Evolutionary conservation across 495 filamentous ascomycete genomes (phyloP).

Genomic region (Trichoderma virens): DNA sequence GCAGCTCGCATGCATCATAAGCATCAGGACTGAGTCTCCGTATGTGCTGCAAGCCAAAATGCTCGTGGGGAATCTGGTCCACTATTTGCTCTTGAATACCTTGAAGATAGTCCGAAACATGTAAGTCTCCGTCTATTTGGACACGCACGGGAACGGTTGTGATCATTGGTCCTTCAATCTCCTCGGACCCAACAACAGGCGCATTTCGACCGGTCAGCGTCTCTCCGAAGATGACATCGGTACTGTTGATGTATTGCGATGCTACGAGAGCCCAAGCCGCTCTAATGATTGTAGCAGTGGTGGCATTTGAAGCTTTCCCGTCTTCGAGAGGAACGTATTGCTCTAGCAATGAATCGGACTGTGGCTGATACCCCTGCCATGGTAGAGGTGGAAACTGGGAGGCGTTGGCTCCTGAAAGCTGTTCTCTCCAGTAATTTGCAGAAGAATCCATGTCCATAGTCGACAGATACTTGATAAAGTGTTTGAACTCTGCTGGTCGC

Average conservation of each 20-base stretch:
- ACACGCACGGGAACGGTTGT: conserved; percentile 59
- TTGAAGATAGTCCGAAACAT: conserved; percentile 34
- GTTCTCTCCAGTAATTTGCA: conserved; percentile 32
- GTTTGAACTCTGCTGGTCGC: conserved; percentile 39
- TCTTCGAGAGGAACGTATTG: conserved; percentile 39
- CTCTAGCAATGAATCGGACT: conserved; percentile 44
- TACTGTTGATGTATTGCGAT: conserved; percentile 43
- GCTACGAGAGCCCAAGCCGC: conserved; percentile 55
- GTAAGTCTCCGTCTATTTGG: conserved; percentile 22
- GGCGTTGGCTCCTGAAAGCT: conserved; percentile 42
- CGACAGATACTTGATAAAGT: conserved; percentile 36
- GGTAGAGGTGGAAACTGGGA: conserved; percentile 53
- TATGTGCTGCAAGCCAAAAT: conserved; percentile 65
- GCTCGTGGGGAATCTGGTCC: conserved; percentile 52
- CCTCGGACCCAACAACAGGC: conserved; percentile 40
- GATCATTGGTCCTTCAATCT: conserved; percentile 53
- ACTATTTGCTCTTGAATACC: conserved; percentile 46
- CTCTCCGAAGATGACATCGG: conserved; percentile 48
- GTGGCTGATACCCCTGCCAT: conserved; percentile 45
- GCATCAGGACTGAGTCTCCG: conserved; percentile 53
- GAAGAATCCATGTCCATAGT: conserved; percentile 27
- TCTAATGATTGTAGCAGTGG: conserved; percentile 51
- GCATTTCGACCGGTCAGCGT: conserved; percentile 50
- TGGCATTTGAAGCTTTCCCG: conserved; percentile 34
- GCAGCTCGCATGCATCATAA: conserved; percentile 54